Conservation (phyloP, 768 basidiomycete species). For the Trametes maxima region DNA sequence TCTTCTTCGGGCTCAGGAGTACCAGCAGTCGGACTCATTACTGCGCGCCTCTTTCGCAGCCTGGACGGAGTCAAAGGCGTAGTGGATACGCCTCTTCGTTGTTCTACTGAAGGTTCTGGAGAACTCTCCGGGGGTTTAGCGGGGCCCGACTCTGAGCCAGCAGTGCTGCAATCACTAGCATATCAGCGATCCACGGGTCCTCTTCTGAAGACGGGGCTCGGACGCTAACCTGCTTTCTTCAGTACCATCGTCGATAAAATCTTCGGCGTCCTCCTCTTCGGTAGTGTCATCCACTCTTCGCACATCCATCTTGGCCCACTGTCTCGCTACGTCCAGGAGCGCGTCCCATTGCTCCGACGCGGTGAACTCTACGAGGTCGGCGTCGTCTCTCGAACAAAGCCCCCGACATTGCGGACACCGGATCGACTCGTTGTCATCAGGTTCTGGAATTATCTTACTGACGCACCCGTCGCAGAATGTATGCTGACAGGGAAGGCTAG, state of each 20-base stretch:
- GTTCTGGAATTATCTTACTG: slow-evolving; percentile 27
- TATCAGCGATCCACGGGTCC: no score
- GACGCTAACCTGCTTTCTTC: slow-evolving; percentile 5
- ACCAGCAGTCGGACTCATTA: background rate
- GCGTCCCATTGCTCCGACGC: slow-evolving; percentile 48
- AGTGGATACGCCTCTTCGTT: background rate
- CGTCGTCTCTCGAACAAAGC: slow-evolving; percentile 33
- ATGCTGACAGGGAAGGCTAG: slow-evolving; percentile 49
- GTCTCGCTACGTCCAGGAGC: slow-evolving; percentile 41
- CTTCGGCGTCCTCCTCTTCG: slow-evolving; percentile 47
- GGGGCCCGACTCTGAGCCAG: background rate
- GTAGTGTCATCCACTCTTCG: slow-evolving; percentile 40
- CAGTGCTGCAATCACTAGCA: background rate
- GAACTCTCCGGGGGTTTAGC: slow-evolving; percentile 15
- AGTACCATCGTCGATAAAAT: slow-evolving; percentile 35
- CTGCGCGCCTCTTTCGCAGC: background rate
- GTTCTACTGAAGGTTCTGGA: slow-evolving; percentile 7
- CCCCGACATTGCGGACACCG: slow-evolving; percentile 43
- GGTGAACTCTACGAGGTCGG: slow-evolving; percentile 40
- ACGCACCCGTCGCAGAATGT: slow-evolving; percentile 44
- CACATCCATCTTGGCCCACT: slow-evolving; percentile 42
- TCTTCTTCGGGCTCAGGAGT: background rate
- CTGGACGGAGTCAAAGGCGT: background rate
- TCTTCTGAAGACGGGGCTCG: no score
- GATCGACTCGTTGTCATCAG: slow-evolving; percentile 32